Evolutionary conservation across 352 stramenopile species (phyloP).

Genomic region (Phytophthora pseudosyringae): DNA sequence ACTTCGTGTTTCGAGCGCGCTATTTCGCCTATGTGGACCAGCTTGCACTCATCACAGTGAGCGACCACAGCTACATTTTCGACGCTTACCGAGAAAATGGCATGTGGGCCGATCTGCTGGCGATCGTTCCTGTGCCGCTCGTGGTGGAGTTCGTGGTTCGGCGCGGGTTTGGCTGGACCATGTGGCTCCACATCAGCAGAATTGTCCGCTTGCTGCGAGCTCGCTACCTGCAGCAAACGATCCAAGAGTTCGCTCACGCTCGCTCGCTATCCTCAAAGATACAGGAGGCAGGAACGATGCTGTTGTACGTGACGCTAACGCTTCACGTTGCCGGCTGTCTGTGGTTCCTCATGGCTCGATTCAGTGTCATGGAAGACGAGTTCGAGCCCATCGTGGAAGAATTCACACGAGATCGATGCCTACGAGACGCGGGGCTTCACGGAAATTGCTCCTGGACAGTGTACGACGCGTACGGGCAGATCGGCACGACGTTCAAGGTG

Average conservation of each 20-base stretch:
- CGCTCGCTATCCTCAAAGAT: constrained; percentile 66
- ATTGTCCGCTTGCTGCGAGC: constrained; percentile 59
- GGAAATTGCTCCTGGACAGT: constrained; percentile 80
- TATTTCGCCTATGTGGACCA: constrained; percentile 78
- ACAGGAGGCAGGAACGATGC: constrained; percentile 57
- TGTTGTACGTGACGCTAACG: constrained; percentile 69
- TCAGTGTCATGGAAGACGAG: constrained; percentile 46
- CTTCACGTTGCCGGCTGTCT: constrained; percentile 71
- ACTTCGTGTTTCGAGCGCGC: constrained; percentile 58
- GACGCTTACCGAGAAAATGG: constrained; percentile 61
- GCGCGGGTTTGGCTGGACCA: constrained; percentile 32
- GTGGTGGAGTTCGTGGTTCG: constrained; percentile 54
- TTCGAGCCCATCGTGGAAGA: constrained; percentile 35
- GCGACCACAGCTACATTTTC: constrained; percentile 71
- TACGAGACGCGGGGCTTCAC: constrained; percentile 49
- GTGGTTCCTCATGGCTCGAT: constrained; percentile 77
- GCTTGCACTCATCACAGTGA: constrained; percentile 68
- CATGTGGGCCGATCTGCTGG: constrained; percentile 60
- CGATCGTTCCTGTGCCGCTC: constrained; percentile 61
- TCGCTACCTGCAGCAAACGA: constrained; percentile 52
- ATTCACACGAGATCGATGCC: constrained; percentile 52
- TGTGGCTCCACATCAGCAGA: constrained; percentile 52
- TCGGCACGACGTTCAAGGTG: constrained; percentile 50
- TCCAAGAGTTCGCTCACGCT: constrained; percentile 65
- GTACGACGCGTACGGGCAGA: constrained; percentile 72